phyloP scores from a whole-genome alignment of 2,329 filamentous ascomycete genomes.

The Neocatenulostroma microsporum region DNA sequence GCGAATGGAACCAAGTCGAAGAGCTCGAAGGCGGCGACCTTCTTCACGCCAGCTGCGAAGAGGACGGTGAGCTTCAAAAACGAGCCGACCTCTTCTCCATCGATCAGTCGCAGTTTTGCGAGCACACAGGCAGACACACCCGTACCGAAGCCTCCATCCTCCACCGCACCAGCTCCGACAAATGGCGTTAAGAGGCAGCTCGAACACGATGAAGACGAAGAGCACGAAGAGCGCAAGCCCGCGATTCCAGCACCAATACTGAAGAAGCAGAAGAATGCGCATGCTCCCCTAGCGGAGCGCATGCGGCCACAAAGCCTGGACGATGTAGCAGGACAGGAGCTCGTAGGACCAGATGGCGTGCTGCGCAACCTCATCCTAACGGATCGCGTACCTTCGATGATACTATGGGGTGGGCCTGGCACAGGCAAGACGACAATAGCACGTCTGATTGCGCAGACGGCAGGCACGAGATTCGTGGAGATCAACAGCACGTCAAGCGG shows the following conservation, averaged over 20 bases:
- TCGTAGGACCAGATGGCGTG: slow-evolving; percentile 78
- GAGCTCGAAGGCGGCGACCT: slow-evolving; percentile 40
- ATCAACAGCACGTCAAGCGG: slow-evolving; percentile 89
- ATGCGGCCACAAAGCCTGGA: slow-evolving; percentile 82
- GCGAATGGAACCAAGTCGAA: slow-evolving; percentile 23
- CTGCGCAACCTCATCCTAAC: slow-evolving; percentile 78
- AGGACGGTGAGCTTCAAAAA: slow-evolving; percentile 25
- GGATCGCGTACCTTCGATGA: slow-evolving; percentile 85
- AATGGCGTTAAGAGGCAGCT: slow-evolving; percentile 20
- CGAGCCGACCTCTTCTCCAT: slow-evolving; percentile 18
- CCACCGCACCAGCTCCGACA: slow-evolving; percentile 15
- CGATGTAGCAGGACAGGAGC: slow-evolving; percentile 82
- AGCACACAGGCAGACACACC: slow-evolving; percentile 13
- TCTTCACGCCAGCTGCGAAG: slow-evolving; percentile 47
- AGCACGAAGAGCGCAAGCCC: not conserved
- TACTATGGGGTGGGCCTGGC: slow-evolving; percentile 78
- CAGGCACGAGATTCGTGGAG: slow-evolving; percentile 82
- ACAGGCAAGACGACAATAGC: slow-evolving; percentile 91
- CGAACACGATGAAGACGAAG: slow-evolving; percentile 19
- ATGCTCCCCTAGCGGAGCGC: slow-evolving; percentile 81
- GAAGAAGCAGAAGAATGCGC: slow-evolving; percentile 61
- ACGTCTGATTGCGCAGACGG: slow-evolving; percentile 74
- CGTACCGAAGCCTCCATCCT: slow-evolving; percentile 10
- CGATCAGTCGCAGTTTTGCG: slow-evolving; percentile 5
- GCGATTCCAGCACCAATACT: slow-evolving; percentile 19